Conservation (phyloP, 768 basidiomycete genomes). For the Coprinopsis sp. region DNA sequence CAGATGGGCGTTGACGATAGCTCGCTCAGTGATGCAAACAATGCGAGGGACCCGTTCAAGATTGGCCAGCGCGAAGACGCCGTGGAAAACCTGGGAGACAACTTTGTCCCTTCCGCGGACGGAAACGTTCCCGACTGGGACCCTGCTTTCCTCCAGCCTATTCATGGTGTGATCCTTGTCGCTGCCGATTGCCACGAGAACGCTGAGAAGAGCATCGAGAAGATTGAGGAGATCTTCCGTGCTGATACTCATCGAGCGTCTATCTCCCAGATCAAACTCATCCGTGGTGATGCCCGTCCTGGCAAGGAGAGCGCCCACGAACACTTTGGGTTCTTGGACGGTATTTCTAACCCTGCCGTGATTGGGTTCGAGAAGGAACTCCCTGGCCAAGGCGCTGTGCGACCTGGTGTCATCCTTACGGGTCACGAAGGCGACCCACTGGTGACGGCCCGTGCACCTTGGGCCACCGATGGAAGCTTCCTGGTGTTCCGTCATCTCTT, state of each 20-base stretch:
- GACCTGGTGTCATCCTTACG: conserved; percentile 39
- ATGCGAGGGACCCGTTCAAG: conserved; percentile 28
- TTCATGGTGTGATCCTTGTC: conserved; percentile 48
- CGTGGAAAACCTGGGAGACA: conserved; percentile 32
- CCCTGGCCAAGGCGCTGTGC: conserved; percentile 35
- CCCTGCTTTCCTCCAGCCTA: conserved; percentile 36
- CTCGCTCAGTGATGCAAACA: conserved; percentile 27
- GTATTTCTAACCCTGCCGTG: conserved; percentile 47
- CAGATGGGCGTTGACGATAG: conserved; percentile 40
- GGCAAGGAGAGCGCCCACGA: conserved; percentile 41
- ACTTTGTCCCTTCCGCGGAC: conserved; percentile 14
- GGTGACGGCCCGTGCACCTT: conserved; percentile 26
- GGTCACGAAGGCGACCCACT: conserved; percentile 38
- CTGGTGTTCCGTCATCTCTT: conserved; percentile 47
- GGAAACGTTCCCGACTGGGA: conserved; percentile 43
- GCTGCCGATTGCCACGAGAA: conserved; percentile 40
- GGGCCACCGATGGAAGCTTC: conserved; percentile 49
- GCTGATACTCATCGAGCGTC: conserved; percentile 23
- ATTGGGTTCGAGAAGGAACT: conserved; percentile 32
- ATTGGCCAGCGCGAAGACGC: conserved; percentile 40
- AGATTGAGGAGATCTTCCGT: conserved; percentile 34
- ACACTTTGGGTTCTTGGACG: conserved; percentile 52
- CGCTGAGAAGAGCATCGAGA: conserved; percentile 29
- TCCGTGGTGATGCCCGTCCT: conserved; percentile 41
- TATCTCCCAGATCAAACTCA: conserved; percentile 33